phyloP scores from a whole-genome alignment of 192 early-diverging fungal species.

The Coemansia sp. region DNA sequence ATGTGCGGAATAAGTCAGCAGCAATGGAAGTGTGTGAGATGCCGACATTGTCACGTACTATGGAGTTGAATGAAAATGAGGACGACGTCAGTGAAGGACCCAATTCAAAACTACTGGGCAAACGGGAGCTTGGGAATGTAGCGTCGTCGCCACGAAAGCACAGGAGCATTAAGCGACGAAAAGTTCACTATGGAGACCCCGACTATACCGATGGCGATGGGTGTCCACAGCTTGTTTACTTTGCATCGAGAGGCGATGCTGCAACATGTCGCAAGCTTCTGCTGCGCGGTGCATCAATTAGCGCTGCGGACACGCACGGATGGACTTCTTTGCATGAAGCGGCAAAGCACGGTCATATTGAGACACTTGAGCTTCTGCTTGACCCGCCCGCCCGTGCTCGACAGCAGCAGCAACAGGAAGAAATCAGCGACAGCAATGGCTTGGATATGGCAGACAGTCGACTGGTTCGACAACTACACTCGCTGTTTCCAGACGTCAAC shows the following conservation, averaged over 20 bases:
- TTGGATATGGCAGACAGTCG: conserved; percentile 18
- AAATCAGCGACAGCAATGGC: conserved; percentile 4
- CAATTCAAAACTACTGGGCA: background rate
- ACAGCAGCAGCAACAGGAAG: conserved; percentile 8
- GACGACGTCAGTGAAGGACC: background rate
- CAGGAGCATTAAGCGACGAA: conserved; percentile 27
- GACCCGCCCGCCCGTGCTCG: conserved; percentile 27
- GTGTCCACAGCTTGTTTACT: conserved; percentile 45
- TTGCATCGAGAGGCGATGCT: conserved; percentile 42
- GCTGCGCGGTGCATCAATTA: conserved; percentile 34
- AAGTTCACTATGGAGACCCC: conserved; percentile 28
- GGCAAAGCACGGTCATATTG: conserved; percentile 22
- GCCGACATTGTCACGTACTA: background rate
- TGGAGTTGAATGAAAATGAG: background rate
- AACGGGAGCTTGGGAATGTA: background rate
- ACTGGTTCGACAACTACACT: conserved; percentile 25
- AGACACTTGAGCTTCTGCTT: conserved; percentile 34
- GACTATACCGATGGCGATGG: conserved; percentile 29
- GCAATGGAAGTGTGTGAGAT: background rate
- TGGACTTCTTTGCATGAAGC: conserved; percentile 48
- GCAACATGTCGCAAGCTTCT: conserved; percentile 37
- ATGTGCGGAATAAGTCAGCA: background rate
- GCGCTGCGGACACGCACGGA: conserved; percentile 29
- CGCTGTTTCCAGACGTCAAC: conserved; percentile 46
- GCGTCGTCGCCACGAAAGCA: conserved; percentile 11